Percentiles rank a stretch among this genome's conserved stretches.
These are phyloP conservation scores for Mortierella sp. DNA, from an alignment of 371 early-diverging fungal species.

Conservation along the genomic window DNA sequence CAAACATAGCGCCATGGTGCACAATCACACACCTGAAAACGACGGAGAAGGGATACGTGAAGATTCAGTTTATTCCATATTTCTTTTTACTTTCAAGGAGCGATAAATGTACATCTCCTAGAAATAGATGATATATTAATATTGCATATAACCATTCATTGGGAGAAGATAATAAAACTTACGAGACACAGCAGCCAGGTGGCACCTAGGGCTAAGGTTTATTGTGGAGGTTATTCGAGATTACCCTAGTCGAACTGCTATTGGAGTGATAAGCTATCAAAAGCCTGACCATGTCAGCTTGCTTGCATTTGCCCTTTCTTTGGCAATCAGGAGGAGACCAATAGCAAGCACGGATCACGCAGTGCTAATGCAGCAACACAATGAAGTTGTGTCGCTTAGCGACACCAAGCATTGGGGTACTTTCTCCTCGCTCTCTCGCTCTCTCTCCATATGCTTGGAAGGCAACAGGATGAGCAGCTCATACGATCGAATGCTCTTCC, in stretches of 20 bases:
- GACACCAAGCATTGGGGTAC: background rate
- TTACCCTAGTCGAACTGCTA: background rate
- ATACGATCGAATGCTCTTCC: slow-evolving; percentile 6
- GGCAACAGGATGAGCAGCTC: background rate
- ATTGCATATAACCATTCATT: background rate
- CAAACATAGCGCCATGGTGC: too few species aligned
- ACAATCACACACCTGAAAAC: background rate
- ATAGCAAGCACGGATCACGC: background rate
- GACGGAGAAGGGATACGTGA: background rate
- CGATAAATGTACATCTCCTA: slow-evolving; percentile 1
- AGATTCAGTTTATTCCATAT: slow-evolving; percentile 7
- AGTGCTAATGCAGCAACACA: background rate
- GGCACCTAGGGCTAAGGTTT: background rate
- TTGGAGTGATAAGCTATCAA: background rate
- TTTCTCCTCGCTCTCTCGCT: background rate
- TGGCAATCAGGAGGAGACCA: slow-evolving; percentile 1
- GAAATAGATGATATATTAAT: slow-evolving; percentile 1
- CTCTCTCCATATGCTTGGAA: background rate
- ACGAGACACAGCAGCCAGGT: background rate
- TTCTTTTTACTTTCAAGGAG: slow-evolving; percentile 16
- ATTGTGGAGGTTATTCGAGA: background rate
- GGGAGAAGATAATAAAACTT: background rate
- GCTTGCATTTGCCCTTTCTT: background rate
- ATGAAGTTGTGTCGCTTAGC: slow-evolving; percentile 12
- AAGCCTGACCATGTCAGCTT: slow-evolving; percentile 2